Percentiles rank a stretch among this genome's conserved stretches.
Conservation (phyloP, 2,329 filamentous ascomycete genomes). For the Botrytis deweyae region DNA sequence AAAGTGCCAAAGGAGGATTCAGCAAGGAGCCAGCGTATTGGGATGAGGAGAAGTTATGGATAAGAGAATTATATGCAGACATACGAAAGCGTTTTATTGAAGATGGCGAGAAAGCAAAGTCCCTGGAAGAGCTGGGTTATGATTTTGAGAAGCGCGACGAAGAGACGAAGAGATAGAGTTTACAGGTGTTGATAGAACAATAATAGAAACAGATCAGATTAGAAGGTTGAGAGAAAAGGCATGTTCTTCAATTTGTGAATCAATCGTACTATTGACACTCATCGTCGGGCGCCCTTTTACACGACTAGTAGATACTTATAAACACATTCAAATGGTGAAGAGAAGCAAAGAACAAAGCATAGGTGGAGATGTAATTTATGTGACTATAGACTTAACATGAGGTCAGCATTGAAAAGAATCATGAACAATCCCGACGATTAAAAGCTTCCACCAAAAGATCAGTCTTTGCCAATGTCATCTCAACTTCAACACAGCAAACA, state of each 20-base stretch:
- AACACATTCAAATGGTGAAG: background rate
- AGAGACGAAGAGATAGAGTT: background rate
- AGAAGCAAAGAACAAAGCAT: background rate
- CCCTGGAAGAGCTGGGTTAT: constrained; percentile 71
- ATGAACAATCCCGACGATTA: background rate
- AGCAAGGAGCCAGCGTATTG: constrained; percentile 72
- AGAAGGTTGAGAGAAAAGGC: background rate
- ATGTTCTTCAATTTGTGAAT: background rate
- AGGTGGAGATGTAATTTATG: background rate
- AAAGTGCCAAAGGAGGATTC: constrained; percentile 46
- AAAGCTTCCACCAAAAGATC: constrained; percentile 4
- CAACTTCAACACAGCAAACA: constrained; percentile 50
- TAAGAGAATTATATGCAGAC: constrained; percentile 63
- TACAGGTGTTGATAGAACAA: background rate
- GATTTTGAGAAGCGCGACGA: constrained; percentile 41
- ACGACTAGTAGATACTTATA: background rate
- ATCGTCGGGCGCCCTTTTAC: background rate
- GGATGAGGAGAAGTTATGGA: constrained; percentile 70
- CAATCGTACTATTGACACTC: background rate
- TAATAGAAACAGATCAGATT: background rate
- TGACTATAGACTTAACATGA: constrained; percentile 2
- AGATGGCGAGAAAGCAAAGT: constrained; percentile 62
- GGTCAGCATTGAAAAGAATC: constrained; percentile 5
- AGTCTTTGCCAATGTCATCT: constrained; percentile 45
- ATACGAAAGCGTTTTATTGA: constrained; percentile 72